Evolutionary conservation across 257 asterid species (phyloP).

Genomic region (Plantago ovata): DNA sequence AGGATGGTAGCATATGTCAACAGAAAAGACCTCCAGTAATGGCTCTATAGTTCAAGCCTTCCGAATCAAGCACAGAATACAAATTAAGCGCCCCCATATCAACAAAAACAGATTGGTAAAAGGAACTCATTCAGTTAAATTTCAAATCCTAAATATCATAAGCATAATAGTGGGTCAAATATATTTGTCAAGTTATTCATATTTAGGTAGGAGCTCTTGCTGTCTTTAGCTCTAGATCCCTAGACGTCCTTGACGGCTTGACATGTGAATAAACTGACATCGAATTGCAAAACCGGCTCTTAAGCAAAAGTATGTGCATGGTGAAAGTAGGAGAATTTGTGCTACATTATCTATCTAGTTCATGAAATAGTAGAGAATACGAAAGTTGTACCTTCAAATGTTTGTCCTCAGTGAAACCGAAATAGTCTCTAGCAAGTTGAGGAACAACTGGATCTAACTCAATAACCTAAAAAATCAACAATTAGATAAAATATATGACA

Average conservation of each 20-base stretch:
- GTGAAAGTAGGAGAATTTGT: background rate
- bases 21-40: too few relatives aligned
- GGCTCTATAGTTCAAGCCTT: too few relatives aligned
- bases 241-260: background rate
- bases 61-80: too few relatives aligned
- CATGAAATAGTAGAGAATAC: conserved; percentile 2
- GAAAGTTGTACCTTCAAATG: conserved; percentile 51
- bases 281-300: background rate
- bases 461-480: conserved; percentile 52
- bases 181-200: too few relatives aligned
- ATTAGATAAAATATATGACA: conserved; percentile 21
- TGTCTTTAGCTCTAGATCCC: background rate
- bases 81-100: too few relatives aligned
- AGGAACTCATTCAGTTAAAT: too few relatives aligned
- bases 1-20: too few relatives aligned
- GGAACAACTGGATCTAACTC: conserved; percentile 82
- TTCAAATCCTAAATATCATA: too few relatives aligned
- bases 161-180: too few relatives aligned
- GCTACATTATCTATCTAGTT: conserved; percentile 2
- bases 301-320: background rate
- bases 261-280: background rate
- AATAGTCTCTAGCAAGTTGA: conserved; percentile 65
- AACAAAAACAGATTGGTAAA: too few relatives aligned
- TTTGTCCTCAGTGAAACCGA: conserved; percentile 61
- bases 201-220: too few relatives aligned